Evolutionary conservation across 495 filamentous ascomycete species (phyloP), one percentile per base, ranked within the genome.

Genomic region (Aspergillus asperescens): DNA sequence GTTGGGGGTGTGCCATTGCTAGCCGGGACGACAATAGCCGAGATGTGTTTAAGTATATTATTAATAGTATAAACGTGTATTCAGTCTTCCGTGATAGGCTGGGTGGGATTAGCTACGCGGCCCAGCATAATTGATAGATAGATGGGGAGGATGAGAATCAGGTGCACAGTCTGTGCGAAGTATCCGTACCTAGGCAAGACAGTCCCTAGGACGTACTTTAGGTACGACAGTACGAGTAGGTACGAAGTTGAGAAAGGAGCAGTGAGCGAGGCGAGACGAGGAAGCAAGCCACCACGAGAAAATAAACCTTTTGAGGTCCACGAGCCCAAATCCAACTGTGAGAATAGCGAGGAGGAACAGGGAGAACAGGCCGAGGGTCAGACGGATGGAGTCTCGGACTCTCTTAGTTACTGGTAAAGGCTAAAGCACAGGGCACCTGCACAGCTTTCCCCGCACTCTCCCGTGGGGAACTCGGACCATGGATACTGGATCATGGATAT

Each of bases 1-100:
- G 61, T 63, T 80, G 76, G 10, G 44, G 44, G 44, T 47, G 44
- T 34, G 44, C 35, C 44, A 15, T 22, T 23, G 44, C 13, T 28
- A 62, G 61, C 37, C 73, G 71, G 22, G 25, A 37, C 4, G 52
- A 15, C 48, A 59, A 48, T 13, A 15, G 13, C 4, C 35, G 16
- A 19, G 7, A 38, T 44, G 16, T 19, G 10, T 5, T 13, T 19
- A 16, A 2, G 23, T 44, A 13, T 18, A 24, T 40, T n/a, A n/a
- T n/a, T n/a, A n/a, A n/a, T n/a, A n/a, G n/a, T n/a, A n/a, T n/a
- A n/a, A n/a, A n/a, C n/a, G n/a, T n/a, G n/a, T n/a, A n/a, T n/a
- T n/a, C n/a, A n/a, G n/a, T n/a, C n/a, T n/a, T n/a, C n/a, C n/a
- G n/a, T n/a, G n/a, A n/a, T n/a, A n/a, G n/a, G n/a, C n/a, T n/a